Evolutionary conservation across 495 filamentous ascomycete genomes (phyloP).

Genomic region (Aspergillus egyptiacus): DNA sequence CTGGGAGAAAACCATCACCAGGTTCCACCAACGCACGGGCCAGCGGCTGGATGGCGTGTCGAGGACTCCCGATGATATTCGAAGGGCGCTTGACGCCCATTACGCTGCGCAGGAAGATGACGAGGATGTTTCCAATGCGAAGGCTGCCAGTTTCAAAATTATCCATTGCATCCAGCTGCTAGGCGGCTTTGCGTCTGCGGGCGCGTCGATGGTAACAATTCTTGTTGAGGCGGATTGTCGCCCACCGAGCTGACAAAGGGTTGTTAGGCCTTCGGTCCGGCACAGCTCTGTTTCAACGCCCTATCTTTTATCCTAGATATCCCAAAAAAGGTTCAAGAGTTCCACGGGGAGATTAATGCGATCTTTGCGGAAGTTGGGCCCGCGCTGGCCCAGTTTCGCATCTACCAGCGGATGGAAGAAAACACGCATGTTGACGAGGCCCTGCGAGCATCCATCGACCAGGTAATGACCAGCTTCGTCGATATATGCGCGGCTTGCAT

Average conservation of each 20-base stretch:
- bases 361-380: constrained; percentile 22
- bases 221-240: background rate
- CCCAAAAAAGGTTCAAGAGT: constrained; percentile 18
- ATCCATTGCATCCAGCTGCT: constrained; percentile 21
- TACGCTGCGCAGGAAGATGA: constrained; percentile 6
- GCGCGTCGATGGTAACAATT: constrained; percentile 15
- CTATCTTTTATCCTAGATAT: constrained; percentile 21
- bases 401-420: constrained; percentile 24
- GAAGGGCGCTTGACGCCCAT: constrained; percentile 6
- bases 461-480: constrained; percentile 24
- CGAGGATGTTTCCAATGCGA: constrained; percentile 2
- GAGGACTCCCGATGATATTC: constrained; percentile 7
- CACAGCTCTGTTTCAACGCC: constrained; percentile 23
- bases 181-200: constrained; percentile 19
- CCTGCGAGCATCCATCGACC: constrained; percentile 15
- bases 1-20: constrained; percentile 9
- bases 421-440: constrained; percentile 16
- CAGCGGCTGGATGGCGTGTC: constrained; percentile 4
- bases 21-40: constrained; percentile 12
- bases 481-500: constrained; percentile 23
- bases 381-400: constrained; percentile 19
- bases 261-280: constrained; percentile 14
- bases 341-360: constrained; percentile 20
- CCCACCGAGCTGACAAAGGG: background rate
- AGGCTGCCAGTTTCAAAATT: constrained; percentile 14